Conservation (phyloP, 2,329 filamentous ascomycete species). For the Alternaria brassicae region DNA sequence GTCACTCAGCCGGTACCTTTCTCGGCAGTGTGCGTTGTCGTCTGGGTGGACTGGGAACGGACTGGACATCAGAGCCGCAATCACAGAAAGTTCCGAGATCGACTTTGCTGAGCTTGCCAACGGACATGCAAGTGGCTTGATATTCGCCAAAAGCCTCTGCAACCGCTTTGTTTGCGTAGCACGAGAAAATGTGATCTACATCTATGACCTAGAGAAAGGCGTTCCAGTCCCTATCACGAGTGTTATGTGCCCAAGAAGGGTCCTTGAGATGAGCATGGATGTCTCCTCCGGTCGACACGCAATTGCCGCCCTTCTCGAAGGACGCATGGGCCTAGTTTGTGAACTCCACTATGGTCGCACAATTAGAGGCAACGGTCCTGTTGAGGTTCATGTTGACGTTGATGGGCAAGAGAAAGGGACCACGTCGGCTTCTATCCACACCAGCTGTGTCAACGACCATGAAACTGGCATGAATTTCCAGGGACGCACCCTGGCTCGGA, state of each 20-base stretch:
- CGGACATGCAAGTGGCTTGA: constrained; percentile 40
- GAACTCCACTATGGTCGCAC: constrained; percentile 48
- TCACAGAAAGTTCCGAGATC: constrained; percentile 32
- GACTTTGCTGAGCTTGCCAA: constrained; percentile 47
- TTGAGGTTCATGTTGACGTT: constrained; percentile 21
- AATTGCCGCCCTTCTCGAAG: constrained; percentile 66
- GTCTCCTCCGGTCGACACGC: constrained; percentile 63
- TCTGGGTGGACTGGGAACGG: constrained; percentile 51
- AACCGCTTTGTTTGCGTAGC: constrained; percentile 65
- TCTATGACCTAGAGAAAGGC: constrained; percentile 59
- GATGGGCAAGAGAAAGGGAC: constrained; percentile 13
- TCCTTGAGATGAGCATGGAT: constrained; percentile 69
- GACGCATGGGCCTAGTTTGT: constrained; percentile 67
- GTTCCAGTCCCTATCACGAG: constrained; percentile 58
- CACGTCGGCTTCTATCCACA: constrained; percentile 18
- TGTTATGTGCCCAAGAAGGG: constrained; percentile 63
- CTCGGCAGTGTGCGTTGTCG: constrained; percentile 59
- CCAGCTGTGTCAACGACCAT: constrained; percentile 17
- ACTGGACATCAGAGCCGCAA: constrained; percentile 20
- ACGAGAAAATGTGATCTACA: constrained; percentile 61
- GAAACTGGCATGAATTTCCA: constrained; percentile 11
- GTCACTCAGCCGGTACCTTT: constrained; percentile 56
- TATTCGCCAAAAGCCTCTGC: constrained; percentile 65
- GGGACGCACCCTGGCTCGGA: constrained; percentile 3
- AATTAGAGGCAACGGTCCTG: background rate